A percentile compares a stretch with the other conserved stretches of the same genome.
Conservation (phyloP, 345 rosid species). For the Turnera subulata region DNA sequence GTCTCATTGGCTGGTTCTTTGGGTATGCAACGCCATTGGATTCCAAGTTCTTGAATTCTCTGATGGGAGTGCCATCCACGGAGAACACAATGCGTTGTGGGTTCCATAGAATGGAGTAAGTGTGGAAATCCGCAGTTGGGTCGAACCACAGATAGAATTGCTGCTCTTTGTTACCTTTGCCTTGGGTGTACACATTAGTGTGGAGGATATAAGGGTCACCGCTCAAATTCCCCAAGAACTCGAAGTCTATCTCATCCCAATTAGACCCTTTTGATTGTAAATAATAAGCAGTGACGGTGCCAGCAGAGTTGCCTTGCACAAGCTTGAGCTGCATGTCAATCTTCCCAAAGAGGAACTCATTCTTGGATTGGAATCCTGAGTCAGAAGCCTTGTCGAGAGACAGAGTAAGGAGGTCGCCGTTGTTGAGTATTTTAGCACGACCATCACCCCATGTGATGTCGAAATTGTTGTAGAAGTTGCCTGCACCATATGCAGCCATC, state of each 20-base stretch:
- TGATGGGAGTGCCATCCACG: conserved; percentile 6
- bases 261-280: conserved; percentile 6
- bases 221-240: conserved; percentile 4
- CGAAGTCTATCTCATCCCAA: conserved; percentile 9
- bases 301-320: conserved; percentile 1
- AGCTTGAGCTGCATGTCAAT: conserved; percentile 10
- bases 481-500: not conserved
- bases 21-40: conserved; percentile 2
- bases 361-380: conserved; percentile 8
- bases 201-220: conserved; percentile 8
- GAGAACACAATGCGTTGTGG: conserved; percentile 1
- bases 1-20: conserved; percentile 5
- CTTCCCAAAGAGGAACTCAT: conserved; percentile 4
- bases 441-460: conserved; percentile 7
- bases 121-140: conserved; percentile 3
- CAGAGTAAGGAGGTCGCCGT: conserved; percentile 3
- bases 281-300: conserved; percentile 2
- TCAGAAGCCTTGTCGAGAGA: conserved; percentile 1
- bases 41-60: conserved; percentile 8
- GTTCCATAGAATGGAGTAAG: conserved; percentile 6
- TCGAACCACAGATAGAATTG: conserved; percentile 7
- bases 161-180: conserved; percentile 10
- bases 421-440: not conserved
- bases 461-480: not conserved
- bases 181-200: conserved; percentile 6